These are phyloP conservation scores for Lasiodiplodia theobromae DNA, from an alignment of 2,329 filamentous ascomycete genomes.

Conservation along the genomic window DNA sequence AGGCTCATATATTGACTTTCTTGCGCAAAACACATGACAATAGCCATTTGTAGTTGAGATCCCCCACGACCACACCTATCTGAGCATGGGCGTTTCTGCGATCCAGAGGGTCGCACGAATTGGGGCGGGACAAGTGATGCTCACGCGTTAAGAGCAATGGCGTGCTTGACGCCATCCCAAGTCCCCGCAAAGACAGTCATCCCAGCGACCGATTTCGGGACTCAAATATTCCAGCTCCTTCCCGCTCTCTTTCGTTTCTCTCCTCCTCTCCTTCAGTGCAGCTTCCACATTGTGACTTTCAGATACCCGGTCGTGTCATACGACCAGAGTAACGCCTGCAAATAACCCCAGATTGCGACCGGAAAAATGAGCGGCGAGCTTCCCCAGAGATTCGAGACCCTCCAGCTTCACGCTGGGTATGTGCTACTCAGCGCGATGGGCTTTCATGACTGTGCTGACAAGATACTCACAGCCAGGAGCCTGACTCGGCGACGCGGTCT, in stretches of 20 bases:
- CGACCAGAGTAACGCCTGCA: slow-evolving; percentile 1
- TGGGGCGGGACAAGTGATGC: slow-evolving; percentile 1
- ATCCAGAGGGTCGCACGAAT: slow-evolving; percentile 15
- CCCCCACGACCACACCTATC: background rate
- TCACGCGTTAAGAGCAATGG: slow-evolving; percentile 19
- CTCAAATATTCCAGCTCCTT: background rate
- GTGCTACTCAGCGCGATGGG: slow-evolving; percentile 23
- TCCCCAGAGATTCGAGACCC: slow-evolving; percentile 52
- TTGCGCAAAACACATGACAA: background rate
- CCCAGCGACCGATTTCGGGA: slow-evolving; percentile 10
- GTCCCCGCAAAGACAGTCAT: slow-evolving; percentile 12
- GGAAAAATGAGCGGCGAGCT: slow-evolving; percentile 23
- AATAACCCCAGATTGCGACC: background rate
- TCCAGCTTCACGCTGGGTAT: slow-evolving; percentile 59
- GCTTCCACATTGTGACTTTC: background rate
- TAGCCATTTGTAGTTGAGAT: background rate
- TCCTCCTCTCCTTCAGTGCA: background rate
- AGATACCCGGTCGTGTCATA: background rate
- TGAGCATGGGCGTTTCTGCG: slow-evolving; percentile 1
- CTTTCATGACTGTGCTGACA: slow-evolving; percentile 1
- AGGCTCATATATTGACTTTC: slow-evolving; percentile 13
- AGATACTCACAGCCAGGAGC: slow-evolving; percentile 67
- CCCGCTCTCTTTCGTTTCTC: background rate
- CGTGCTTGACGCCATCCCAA: slow-evolving; percentile 23
- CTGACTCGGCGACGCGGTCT: slow-evolving; percentile 82